Evolutionary conservation across 1,139 yeast genomes (phyloP).

Genomic region (Meyerozyma sp.): DNA sequence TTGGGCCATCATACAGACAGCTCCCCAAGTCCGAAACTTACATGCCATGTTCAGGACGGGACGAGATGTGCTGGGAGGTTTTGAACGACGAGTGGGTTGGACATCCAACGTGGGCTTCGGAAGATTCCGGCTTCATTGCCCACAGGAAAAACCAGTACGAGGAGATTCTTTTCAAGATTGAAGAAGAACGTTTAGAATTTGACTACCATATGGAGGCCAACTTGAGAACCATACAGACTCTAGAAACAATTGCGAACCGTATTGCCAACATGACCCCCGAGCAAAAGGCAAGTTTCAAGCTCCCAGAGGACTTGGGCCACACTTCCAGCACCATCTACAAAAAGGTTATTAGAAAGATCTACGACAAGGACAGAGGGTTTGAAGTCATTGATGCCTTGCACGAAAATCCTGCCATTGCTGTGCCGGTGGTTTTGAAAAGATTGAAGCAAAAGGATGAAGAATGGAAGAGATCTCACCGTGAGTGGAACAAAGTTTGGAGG

Average conservation of each 20-base stretch:
- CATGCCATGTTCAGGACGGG: slow-evolving; percentile 98
- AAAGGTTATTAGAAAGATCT: slow-evolving; percentile 85
- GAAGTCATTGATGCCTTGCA: slow-evolving; percentile 95
- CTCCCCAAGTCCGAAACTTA: slow-evolving; percentile 91
- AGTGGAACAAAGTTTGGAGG: slow-evolving; percentile 99
- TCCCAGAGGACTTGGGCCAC: slow-evolving; percentile 92
- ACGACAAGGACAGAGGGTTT: slow-evolving; percentile 90
- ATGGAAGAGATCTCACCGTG: slow-evolving; percentile 97
- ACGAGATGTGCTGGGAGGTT: slow-evolving; percentile 99
- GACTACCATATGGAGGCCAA: slow-evolving; percentile 95
- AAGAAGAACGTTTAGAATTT: slow-evolving; percentile 96
- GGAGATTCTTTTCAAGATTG: slow-evolving; percentile 89
- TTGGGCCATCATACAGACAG: slow-evolving; percentile 90
- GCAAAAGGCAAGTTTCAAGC: slow-evolving; percentile 77
- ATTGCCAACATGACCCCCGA: slow-evolving; percentile 90
- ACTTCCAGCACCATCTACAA: slow-evolving; percentile 87
- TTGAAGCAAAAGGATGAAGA: slow-evolving; percentile 97
- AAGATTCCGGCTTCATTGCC: slow-evolving; percentile 96
- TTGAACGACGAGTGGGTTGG: slow-evolving; percentile 99
- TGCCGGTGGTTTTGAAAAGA: slow-evolving; percentile 86
- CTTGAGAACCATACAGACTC: slow-evolving; percentile 87
- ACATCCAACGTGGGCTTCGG: slow-evolving; percentile 99
- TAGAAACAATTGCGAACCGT: slow-evolving; percentile 92
- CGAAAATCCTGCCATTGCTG: slow-evolving; percentile 91
- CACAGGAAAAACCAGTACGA: slow-evolving; percentile 97